These are phyloP conservation scores for Endogone sp. DNA, from an alignment of 192 early-diverging fungal genomes.

Conservation along the genomic window DNA sequence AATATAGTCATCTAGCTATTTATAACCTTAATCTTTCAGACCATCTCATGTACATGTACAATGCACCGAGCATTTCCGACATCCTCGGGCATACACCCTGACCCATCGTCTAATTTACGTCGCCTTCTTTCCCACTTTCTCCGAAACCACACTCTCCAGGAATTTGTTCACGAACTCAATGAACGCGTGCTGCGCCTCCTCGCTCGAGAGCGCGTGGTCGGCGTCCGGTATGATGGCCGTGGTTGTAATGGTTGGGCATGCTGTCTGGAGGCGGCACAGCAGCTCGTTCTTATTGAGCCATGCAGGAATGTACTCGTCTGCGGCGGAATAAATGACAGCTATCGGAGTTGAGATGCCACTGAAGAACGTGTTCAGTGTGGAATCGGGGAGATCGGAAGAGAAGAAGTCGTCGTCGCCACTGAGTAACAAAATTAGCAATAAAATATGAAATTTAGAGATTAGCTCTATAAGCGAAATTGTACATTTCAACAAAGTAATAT, in stretches of 20 bases:
- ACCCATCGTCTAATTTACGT: no score
- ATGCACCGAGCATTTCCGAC: no score
- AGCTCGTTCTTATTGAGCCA: slow-evolving; percentile 21
- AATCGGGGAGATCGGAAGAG: slow-evolving; percentile 25
- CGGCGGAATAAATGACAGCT: slow-evolving; percentile 23
- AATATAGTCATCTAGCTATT: no score
- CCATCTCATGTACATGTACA: no score
- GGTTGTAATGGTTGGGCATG: slow-evolving; percentile 7
- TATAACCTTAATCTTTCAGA: no score
- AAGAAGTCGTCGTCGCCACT: slow-evolving; percentile 38
- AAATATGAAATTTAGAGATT: not conserved
- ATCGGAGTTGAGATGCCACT: slow-evolving; percentile 16
- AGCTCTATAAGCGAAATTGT: no score
- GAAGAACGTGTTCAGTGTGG: slow-evolving; percentile 18
- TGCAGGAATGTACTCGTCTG: slow-evolving; percentile 28
- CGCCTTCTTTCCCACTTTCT: no score
- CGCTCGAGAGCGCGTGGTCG: slow-evolving; percentile 28
- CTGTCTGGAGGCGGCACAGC: slow-evolving; percentile 5
- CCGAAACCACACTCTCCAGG: not conserved
- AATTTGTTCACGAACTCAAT: not conserved
- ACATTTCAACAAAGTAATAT: no score
- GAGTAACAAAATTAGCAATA: not conserved
- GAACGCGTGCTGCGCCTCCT: slow-evolving; percentile 15
- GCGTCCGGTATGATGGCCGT: slow-evolving; percentile 21
- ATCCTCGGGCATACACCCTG: no score